Percentiles rank a stretch among this genome's conserved stretches.
These are phyloP conservation scores for Cyathus striatus DNA, from an alignment of 768 basidiomycete genomes.

Conservation along the genomic window DNA sequence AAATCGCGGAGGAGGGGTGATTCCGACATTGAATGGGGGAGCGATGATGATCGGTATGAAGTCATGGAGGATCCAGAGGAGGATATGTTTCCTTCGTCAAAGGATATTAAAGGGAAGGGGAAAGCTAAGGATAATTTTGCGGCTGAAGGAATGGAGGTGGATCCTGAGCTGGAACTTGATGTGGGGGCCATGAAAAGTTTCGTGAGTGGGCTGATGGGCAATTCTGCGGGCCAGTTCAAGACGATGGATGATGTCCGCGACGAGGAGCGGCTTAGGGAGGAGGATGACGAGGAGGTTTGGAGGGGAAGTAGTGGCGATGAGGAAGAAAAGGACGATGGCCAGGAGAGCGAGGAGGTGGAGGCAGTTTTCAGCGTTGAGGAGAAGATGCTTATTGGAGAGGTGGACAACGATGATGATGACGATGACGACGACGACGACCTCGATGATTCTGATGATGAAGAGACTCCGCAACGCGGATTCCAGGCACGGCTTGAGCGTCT, in stretches of 20 bases:
- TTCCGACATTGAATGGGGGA: conserved; percentile 66
- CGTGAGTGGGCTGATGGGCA: conserved; percentile 39
- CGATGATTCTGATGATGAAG: conserved; percentile 23
- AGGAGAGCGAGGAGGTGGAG: conserved; percentile 31
- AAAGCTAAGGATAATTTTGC: conserved; percentile 18
- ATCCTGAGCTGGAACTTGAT: conserved; percentile 47
- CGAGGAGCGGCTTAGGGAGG: conserved; percentile 37
- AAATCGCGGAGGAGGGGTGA: conserved; percentile 55
- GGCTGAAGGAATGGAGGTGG: conserved; percentile 62
- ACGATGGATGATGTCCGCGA: conserved; percentile 71
- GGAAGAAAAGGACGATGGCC: conserved; percentile 23
- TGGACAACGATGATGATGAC: conserved; percentile 16
- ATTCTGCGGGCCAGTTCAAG: conserved; percentile 37
- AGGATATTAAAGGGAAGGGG: conserved; percentile 12
- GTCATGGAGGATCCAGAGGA: conserved; percentile 17
- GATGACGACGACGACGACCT: conserved; percentile 30
- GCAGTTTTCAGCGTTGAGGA: conserved; percentile 41
- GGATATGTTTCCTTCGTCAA: conserved; percentile 18
- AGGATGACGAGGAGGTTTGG: conserved; percentile 40
- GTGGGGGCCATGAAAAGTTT: conserved; percentile 49
- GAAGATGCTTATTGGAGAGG: conserved; percentile 32
- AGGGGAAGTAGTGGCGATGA: conserved; percentile 21
- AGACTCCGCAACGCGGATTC: conserved; percentile 39
- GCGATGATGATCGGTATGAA: conserved; percentile 23
- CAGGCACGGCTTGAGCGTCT: conserved; percentile 37